Evolutionary conservation across 192 early-diverging fungal species (phyloP), one percentile per base, ranked within the genome.

Genomic region (Linnemannia schmuckeri): DNA sequence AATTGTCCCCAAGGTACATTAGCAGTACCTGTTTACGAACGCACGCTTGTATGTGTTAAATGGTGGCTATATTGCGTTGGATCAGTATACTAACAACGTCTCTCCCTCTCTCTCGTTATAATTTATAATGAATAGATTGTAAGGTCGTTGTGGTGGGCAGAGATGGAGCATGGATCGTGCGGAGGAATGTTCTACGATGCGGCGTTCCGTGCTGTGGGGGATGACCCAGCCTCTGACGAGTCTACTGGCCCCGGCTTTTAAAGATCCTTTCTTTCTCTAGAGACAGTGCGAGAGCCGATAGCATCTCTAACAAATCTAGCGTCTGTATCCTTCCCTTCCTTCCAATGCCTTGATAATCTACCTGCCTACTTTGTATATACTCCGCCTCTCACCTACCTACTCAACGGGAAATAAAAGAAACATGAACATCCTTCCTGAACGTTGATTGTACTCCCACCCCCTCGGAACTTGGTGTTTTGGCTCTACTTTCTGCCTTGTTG

Each of bases 221-320:
- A 85, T 41, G 83, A 85, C 55, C 72, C 73, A 10, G 70, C 78
- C 5, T 85, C 83, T 54, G 83, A 85, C 41, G 83, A 85, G 54
- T 85, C 83, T 1, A 55, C 77, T 37, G 83, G 83, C 2, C 83
- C 83, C 5, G 83, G 83, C 8, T 70, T 80, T 33, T 85, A 69
- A 72, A 47, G 49, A 37, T 33, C 4, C 18, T 38, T n/a, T 44
- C 42, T 33, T 37, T 37, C 37, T 1, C 37, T 3, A 37, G 1
- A 74, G 27, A 35, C 5, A 69, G 18, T 69, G 42, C 0, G 42
- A 44, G 42, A 44, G 42, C 42, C 1, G 3, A 37, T 37, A 3
- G 9, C 13, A 46, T 13, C 9, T 13, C 44, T 3, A 46, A 46
- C 44, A 46, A 10, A 12, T 12, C 3, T 46, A 61, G 37, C 57